phyloP scores from a whole-genome alignment of 192 early-diverging fungal genomes.

The Umbelopsis vinacea region DNA sequence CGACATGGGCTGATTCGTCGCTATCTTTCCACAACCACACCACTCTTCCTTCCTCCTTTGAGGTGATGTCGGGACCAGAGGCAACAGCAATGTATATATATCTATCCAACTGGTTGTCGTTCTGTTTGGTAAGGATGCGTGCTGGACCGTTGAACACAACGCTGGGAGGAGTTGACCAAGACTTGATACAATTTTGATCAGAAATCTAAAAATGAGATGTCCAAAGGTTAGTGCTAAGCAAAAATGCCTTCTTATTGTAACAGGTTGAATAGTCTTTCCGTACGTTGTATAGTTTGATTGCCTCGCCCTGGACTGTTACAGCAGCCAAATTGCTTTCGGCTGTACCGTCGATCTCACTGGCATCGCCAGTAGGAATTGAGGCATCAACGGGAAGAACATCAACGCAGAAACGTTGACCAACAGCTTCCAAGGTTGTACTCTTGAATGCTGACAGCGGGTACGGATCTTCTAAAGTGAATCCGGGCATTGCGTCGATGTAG shows the following conservation, averaged over 20 bases:
- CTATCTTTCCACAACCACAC: conserved; percentile 57
- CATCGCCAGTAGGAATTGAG: conserved; percentile 26
- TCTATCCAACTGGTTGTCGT: conserved; percentile 30
- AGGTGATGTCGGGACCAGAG: conserved; percentile 51
- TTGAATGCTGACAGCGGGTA: conserved; percentile 52
- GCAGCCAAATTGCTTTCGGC: conserved; percentile 40
- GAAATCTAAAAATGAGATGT: conserved; percentile 37
- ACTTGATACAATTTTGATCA: conserved; percentile 55
- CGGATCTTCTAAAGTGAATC: conserved; percentile 52
- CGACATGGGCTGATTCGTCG: conserved; percentile 6
- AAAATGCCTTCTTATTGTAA: not conserved
- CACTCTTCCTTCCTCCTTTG: conserved; percentile 49
- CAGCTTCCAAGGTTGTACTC: conserved; percentile 34
- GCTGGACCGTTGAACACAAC: conserved; percentile 49
- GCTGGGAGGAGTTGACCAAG: conserved; percentile 56
- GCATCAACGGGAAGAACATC: conserved; percentile 30
- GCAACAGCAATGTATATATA: conserved; percentile 52
- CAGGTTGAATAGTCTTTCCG: not conserved
- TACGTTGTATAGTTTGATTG: conserved; percentile 58
- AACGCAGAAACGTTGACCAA: conserved; percentile 33
- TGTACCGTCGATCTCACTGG: conserved; percentile 5
- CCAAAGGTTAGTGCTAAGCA: not conserved
- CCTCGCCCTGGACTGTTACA: conserved; percentile 56
- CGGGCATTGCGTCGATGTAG: conserved; percentile 40
- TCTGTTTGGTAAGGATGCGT: conserved; percentile 30